Evolutionary conservation across 768 basidiomycete species (phyloP), one percentile per base, ranked within the genome.

Genomic region (Tulasnella sp.): DNA sequence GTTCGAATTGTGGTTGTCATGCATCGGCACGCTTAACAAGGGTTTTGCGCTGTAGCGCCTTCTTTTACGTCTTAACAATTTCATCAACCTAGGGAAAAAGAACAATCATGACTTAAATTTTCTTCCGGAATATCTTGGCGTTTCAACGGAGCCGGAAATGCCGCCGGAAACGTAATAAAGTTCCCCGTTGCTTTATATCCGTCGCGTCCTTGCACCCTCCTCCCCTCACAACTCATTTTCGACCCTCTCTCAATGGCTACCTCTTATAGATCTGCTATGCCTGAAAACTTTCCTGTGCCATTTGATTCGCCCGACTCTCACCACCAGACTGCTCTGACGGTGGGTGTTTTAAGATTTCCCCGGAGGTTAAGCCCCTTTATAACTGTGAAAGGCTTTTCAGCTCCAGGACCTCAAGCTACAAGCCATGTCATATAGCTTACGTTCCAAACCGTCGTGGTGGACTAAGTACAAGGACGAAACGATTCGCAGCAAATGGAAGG

Each of bases 371-470:
- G 20, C 51, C 9, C 23, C 7, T 51, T 23, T 51, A 6, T n/a
- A 5, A 11, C 23, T n/a, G 5, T 35, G 29, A 5, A 9, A 18
- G 6, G 16, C 61, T 11, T 32, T 67, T 26, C 26, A 67, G 61
- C 32, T 67, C 29, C 61, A 67, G 13, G 61, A 67, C 32, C 61
- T 67, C 61, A 67, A 67, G 61, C 32, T 67, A 32, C 61, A 67
- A 67, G 61, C 61, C 18, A 51, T 78, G 16, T 78, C 77, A 23
- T 78, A 73, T 61, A 72, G 44, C 23, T 39, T 78, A 16, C 42
- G 77, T 1, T 73, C 71, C 11, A 78, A 78, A 39, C 48, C 77
- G 37, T 35, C 29, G 1, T 78, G 77, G 77, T 74, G 71, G 72
- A 23, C 18, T 6, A 78, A 78, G 26, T 78, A 73, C n/a, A 48